A percentile compares a stretch with the other conserved stretches of the same genome.
Evolutionary conservation across 768 basidiomycete genomes (phyloP).

Genomic region (Leucosporidium yakuticum): DNA sequence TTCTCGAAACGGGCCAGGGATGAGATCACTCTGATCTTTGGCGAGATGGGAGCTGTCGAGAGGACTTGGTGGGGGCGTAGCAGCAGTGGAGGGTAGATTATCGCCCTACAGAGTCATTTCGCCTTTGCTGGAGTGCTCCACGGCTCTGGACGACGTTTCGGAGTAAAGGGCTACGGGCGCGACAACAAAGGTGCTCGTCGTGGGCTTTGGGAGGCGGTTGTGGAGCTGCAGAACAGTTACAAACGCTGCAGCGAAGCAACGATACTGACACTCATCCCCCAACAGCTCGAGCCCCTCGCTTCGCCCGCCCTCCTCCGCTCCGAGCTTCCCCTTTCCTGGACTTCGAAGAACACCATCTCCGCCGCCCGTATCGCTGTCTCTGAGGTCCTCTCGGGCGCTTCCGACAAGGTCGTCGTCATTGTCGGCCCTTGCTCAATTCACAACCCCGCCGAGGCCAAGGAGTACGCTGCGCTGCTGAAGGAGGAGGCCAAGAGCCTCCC

Average conservation of each 20-base stretch:
- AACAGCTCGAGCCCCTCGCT: slow-evolving; percentile 28
- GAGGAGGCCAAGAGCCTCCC: slow-evolving; percentile 56
- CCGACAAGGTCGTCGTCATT: slow-evolving; percentile 79
- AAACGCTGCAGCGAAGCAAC: not conserved
- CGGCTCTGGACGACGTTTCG: too few species aligned
- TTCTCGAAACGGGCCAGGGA: too few species aligned
- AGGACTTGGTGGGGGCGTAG: too few species aligned
- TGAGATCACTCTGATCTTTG: too few species aligned
- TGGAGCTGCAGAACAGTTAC: not conserved
- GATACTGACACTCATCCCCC: not conserved
- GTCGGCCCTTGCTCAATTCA: slow-evolving; percentile 97
- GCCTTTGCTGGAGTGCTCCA: too few species aligned
- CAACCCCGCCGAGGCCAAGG: slow-evolving; percentile 67
- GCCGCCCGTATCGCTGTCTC: slow-evolving; percentile 71
- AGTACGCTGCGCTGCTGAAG: slow-evolving; percentile 52
- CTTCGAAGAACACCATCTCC: slow-evolving; percentile 68
- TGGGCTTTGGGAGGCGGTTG: not conserved
- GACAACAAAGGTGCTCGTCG: not conserved
- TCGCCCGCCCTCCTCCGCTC: slow-evolving; percentile 59
- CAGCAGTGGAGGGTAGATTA: too few species aligned
- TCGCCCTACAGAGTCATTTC: too few species aligned
- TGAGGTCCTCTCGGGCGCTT: slow-evolving; percentile 71
- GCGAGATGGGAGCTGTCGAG: too few species aligned
- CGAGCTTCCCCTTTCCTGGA: slow-evolving; percentile 64
- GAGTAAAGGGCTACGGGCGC: too few species aligned